Percentiles rank a stretch among this genome's conserved stretches.
Evolutionary conservation across 75 land plant genomes (phyloP).

Genomic region (Pinus albicaulis): DNA sequence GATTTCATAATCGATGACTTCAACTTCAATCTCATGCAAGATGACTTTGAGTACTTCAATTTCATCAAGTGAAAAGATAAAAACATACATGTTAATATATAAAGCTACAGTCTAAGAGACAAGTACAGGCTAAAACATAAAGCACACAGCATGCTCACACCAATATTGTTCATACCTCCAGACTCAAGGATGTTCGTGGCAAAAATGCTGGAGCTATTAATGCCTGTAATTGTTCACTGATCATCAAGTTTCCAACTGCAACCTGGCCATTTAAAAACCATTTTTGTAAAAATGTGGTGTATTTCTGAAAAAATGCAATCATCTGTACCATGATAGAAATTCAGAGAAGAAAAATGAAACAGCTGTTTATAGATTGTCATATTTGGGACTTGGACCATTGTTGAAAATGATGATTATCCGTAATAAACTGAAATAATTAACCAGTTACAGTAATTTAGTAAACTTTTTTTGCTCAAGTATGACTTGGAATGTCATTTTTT

Average conservation of each 20-base stretch:
- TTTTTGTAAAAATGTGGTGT: background rate
- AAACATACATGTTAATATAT: background rate
- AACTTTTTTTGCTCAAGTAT: background rate
- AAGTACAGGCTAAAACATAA: background rate
- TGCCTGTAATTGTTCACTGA: constrained; percentile 79
- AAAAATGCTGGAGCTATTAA: constrained; percentile 90
- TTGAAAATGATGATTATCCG: background rate
- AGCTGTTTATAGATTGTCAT: background rate
- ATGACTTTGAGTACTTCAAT: background rate
- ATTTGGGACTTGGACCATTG: background rate
- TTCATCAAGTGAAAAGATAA: background rate
- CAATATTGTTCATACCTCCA: constrained; percentile 47
- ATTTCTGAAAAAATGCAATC: background rate
- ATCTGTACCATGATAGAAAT: background rate
- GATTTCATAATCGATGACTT: background rate
- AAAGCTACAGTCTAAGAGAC: background rate
- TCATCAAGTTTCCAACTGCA: constrained; percentile 59
- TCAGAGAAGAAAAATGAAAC: background rate
- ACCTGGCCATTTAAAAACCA: constrained; percentile 23
- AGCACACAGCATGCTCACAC: background rate
- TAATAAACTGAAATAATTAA: background rate
- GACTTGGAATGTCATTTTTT: background rate
- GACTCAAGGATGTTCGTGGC: constrained; percentile 75
- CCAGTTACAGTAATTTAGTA: background rate
- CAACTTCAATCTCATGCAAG: background rate